Base-by-base conservation (phyloP, 441 rosid species). In the Cnidoscolus chayamansa region DNA sequence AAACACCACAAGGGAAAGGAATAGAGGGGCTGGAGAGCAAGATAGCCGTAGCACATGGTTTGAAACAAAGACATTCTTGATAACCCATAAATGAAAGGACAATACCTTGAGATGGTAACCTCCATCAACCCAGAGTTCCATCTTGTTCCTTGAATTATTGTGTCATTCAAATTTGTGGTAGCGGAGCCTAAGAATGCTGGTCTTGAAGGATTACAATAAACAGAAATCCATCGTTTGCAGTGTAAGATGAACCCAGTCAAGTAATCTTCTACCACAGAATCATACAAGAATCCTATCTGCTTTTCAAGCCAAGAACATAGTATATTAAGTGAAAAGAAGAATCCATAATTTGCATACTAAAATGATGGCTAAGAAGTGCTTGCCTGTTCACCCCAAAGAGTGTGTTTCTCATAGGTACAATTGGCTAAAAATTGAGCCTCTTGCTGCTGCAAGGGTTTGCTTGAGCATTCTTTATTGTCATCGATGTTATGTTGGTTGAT, bases 201-300 rank as follows among this genome's bases (percentile, higher is more conserved):
- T 72, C 78, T 80, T 30, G 63, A 1, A 0, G 88, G 90, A 20
- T 45, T 20, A 20, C 63, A 47, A 56, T 72, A 79, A 8, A 77
- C 73, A 0, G 89, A 85, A 53, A 40, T 83, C 86, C 86, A 81
- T 5, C 89, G 83, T 60, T 65, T 72, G 60, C 84, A 71, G 49
- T 83, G 87, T 53, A 83, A 37, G 7, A 15, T 76, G 30, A 82
- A 76, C 58, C 86, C 78, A 0, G 88, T 87, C 45, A 85, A 79
- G 63, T 31, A 74, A 76, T 87, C 91, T 74, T 87, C 91, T 1
- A 72, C 32, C 12, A 85, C 74, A n/a, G 79, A 78, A 13, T 68
- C 6, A 57, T 87, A 82, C 60, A 67, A 7, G 49, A 79, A 84
- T 1, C 91, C 83, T 7, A 82, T 75, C 88, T 83, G 68, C 45